Base-by-base conservation (phyloP, 2,329 filamentous ascomycete species). In the Pseudocercospora ulei region DNA sequence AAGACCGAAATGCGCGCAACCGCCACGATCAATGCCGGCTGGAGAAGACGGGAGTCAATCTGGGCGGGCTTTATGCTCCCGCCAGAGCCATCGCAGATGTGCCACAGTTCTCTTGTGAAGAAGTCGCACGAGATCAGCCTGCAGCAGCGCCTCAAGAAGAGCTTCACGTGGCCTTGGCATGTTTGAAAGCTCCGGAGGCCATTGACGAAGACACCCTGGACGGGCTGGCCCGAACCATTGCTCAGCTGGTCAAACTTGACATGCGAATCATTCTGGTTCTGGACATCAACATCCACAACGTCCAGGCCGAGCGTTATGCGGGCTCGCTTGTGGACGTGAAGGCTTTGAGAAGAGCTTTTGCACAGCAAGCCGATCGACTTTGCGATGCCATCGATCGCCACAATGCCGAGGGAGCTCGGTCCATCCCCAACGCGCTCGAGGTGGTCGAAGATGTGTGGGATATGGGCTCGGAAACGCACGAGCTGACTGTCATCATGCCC, bases 141-240 rank as follows among this genome's bases (percentile, higher is more conserved):
- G 50, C 52, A n/a, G 35, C 56, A 2, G 23, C 36, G 14, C 35
- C 44, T 6, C 25, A 43, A 18, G 69, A 73, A 47, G 67, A 65
- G 20, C 60, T 82, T 11, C 83, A 94, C 60, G 70, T 94, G 41
- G 87, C 90, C 9, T 66, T 98, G 40, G 78, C 95, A 49, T 94
- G 93, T 62, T 69, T 98, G 38, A 75, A 81, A 37, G 72, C 74
- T 27, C 80, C 85, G 0, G 79, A 92, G 52, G 62, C 69, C 1
- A 70, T 92, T 30, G 72, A 82, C 52, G 73, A 86, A 43, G 63
- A 67, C 1, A 82, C 76, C 0, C 58, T 96, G 7, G 63, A 72
- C 29, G 87, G 85, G 1, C 76, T 96, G 41, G 84, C 80, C 3
- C 77, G 80, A 57, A 96, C 90, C 0, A 64, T 98, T 25, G 78